Percentiles rank a stretch among this genome's conserved stretches.
Conservation (phyloP, 208 protist genomes). For the Acanthamoeba sp. region DNA sequence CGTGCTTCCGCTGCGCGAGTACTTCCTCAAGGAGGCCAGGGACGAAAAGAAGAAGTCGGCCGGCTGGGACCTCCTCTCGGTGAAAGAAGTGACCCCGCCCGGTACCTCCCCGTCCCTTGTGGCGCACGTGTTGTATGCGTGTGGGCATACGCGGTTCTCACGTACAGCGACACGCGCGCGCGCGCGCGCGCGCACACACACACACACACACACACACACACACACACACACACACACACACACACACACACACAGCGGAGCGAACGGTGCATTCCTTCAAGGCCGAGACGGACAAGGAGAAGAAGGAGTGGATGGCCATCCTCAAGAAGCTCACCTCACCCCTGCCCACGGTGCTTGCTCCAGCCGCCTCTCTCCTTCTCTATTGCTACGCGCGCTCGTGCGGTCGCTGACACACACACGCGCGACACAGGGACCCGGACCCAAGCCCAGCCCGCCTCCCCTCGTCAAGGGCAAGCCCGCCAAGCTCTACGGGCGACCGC, state of each 20-base stretch:
- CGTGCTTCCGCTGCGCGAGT: not conserved
- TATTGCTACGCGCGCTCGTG: not conserved
- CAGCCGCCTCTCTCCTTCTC: not conserved
- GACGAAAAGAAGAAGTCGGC: constrained; percentile 42
- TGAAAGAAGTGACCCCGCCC: not conserved
- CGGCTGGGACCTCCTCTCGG: constrained; percentile 22
- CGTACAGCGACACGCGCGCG: too few species aligned
- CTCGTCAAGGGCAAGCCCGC: constrained; percentile 45
- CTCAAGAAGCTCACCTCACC: constrained; percentile 31
- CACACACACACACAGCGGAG: not conserved
- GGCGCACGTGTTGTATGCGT: not conserved
- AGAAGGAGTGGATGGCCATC: constrained; percentile 29
- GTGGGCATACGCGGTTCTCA: too few species aligned
- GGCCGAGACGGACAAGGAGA: constrained; percentile 52
- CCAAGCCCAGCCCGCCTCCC: constrained; percentile 52
- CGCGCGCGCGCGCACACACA: too few species aligned
- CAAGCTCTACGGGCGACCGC: constrained; percentile 42
- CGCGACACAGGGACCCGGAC: not conserved
- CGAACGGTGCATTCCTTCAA: not conserved
- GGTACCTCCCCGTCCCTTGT: not conserved
- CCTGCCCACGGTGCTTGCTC: not conserved
- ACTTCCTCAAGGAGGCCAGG: constrained; percentile 27
- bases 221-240: too few species aligned
- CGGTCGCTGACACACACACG: not conserved
- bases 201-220: too few species aligned